A percentile compares a stretch with the other conserved stretches of the same genome.
These are phyloP conservation scores for Nidularia sp. DNA, from an alignment of 768 basidiomycete genomes.

Conservation along the genomic window DNA sequence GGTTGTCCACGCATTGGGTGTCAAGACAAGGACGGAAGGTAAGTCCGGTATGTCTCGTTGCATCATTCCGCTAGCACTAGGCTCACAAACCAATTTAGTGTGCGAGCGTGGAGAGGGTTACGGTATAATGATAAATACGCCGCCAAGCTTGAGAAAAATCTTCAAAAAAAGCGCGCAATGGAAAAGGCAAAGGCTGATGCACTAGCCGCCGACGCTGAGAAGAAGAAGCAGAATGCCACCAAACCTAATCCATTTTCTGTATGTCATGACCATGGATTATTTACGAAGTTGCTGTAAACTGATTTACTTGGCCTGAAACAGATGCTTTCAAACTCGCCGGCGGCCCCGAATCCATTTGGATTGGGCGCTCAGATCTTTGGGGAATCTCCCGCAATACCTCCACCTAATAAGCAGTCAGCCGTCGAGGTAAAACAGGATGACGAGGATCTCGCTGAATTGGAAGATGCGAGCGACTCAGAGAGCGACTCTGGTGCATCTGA, in stretches of 20 bases:
- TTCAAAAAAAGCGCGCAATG: conserved; percentile 31
- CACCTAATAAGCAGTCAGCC: conserved; percentile 6
- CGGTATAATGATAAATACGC: conserved; percentile 75
- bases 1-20: conserved; percentile 69
- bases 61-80: not conserved
- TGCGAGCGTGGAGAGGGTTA: conserved; percentile 79
- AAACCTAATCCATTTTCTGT: conserved; percentile 72
- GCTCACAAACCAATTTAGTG: conserved; percentile 31
- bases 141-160: conserved; percentile 59
- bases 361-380: conserved; percentile 71
- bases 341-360: conserved; percentile 37
- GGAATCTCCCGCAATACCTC: conserved; percentile 8
- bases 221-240: conserved; percentile 18
- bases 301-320: conserved; percentile 3
- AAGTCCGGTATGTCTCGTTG: conserved; percentile 8
- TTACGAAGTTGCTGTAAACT: too few relatives aligned
- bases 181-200: conserved; percentile 30
- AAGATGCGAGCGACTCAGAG: conserved; percentile 30
- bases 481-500: conserved; percentile 34
- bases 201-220: conserved; percentile 24
- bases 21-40: conserved; percentile 79
- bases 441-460: conserved; percentile 20
- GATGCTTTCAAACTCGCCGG: conserved; percentile 14
- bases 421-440: conserved; percentile 8
- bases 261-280: conserved; percentile 13